Base-by-base conservation (phyloP, 1,284 basidiomycete genomes). In the Pascua guehoae region DNA sequence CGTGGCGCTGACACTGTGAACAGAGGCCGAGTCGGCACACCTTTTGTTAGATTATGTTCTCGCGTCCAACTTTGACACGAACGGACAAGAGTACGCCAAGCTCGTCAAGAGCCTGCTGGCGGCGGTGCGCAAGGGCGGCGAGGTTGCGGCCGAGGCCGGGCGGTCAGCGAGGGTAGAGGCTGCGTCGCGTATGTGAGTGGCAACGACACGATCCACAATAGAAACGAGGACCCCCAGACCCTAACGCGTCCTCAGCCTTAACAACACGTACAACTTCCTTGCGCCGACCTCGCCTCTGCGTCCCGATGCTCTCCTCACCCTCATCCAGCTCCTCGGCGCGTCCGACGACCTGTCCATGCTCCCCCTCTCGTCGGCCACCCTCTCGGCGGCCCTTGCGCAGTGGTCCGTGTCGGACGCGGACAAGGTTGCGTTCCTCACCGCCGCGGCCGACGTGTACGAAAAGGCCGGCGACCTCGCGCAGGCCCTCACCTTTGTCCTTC, bases 191-290 rank as follows among this genome's bases (percentile, higher is more conserved):
- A 70, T 78, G 75, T 77, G 57, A 69, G 74, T 67, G 9, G 36
- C 15, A 41, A 38, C 32, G 18, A 24, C 45, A 18, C 10, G 45
- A 32, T 11, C 4, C 2, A 39, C 9, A 36, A 10, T 51, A 15
- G 14, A 41, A 41, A 32, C 41, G 8, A n/a, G 4, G 45, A 47
- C 14, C n/a, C n/a, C n/a, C 2, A 17, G 8, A 15, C 15, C 15
- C 8, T 37, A 17, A 12, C 37, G 48, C 37, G 54, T 55, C 15
- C 42, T 11, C 64, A 93, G 91, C 70, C 78, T 95, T 38, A 87
- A 89, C 51, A 93, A 92, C 76, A 79, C 92, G 40, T 94, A 93
- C 84, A 94, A 95, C 74, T 82, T 86, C 16, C 80, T 88, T 18
- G 87, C 90, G 24, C 81, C 85, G 54, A 79, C 79, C 44, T 91